Base-by-base conservation (phyloP, 148 eudicot genomes). In the Beta vulgaris region DNA sequence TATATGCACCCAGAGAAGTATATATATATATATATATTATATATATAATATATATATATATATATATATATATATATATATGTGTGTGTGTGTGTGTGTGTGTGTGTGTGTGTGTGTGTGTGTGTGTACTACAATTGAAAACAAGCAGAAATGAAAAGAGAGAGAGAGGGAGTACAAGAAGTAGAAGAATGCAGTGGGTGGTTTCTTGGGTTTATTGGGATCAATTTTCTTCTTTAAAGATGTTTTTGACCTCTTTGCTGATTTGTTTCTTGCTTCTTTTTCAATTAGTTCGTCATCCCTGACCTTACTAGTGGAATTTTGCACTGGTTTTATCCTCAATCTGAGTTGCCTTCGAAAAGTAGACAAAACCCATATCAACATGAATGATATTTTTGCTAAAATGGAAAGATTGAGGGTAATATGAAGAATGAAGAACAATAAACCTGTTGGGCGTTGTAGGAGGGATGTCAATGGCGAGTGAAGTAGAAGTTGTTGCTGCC, bases 171-270 rank as follows among this genome's bases (percentile, higher is more conserved):
- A 51, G 74, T 87, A 94, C 98, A 94, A 57, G 85, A 86, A 94
- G 86, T 85, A 94, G 92, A 94, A 94, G 84, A 94, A 94, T 39
- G 97, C 97, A 77, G 98, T 91, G 53, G 97, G 96, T 42, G 98
- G 97, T 64, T 91, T 91, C 88, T 94, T 94, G 68, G 98, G 98
- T 79, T 90, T 91, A 73, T 80, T 77, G 74, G 81, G 79, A 46
- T 90, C 97, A 39, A 91, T 76, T 53, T 85, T 64, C 78, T 77
- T 79, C 69, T 62, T 80, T 42, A 34, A 63, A 23, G 66, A 69
- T 18, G 75, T 37, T 71, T 79, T 74, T 35, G 78, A 26, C 39
- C 78, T 69, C 68, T 79, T 79, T 60, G 14, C 10, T 32, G 73
- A 65, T 7, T 19, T 57, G 77, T 76, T 64, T 68, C 43, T 48